phyloP scores from a whole-genome alignment of 106 monocot species.

The Dendrobium officinale region DNA sequence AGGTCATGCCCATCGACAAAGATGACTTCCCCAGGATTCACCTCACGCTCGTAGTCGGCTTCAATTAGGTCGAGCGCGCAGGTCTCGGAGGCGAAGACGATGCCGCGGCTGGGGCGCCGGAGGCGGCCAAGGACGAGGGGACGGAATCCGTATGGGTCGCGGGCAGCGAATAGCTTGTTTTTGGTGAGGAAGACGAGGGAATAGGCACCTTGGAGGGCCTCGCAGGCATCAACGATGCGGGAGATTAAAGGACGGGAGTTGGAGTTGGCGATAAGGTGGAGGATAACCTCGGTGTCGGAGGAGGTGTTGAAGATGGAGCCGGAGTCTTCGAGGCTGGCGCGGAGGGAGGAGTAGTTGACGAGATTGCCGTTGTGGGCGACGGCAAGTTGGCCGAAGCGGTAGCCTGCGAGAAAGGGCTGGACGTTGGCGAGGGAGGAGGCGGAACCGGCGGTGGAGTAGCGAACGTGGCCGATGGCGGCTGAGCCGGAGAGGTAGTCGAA shows the following conservation, averaged over 20 bases:
- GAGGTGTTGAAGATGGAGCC: slow-evolving; percentile 79
- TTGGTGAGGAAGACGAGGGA: slow-evolving; percentile 52
- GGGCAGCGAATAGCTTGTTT: slow-evolving; percentile 64
- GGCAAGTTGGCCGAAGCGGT: slow-evolving; percentile 55
- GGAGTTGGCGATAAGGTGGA: slow-evolving; percentile 66
- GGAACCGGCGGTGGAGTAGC: slow-evolving; percentile 86
- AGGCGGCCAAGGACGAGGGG: slow-evolving; percentile 73
- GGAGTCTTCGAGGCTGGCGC: slow-evolving; percentile 31
- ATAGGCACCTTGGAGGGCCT: slow-evolving; percentile 50
- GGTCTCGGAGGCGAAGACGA: slow-evolving; percentile 67
- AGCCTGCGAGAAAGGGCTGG: slow-evolving; percentile 69
- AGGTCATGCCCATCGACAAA: slow-evolving; percentile 16
- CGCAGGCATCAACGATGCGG: slow-evolving; percentile 52
- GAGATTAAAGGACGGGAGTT: slow-evolving; percentile 63
- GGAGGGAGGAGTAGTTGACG: slow-evolving; percentile 62
- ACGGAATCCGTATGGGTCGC: slow-evolving; percentile 79
- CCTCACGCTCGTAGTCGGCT: slow-evolving; percentile 44
- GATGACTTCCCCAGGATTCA: slow-evolving; percentile 32
- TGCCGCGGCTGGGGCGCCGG: slow-evolving; percentile 31
- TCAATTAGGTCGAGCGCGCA: slow-evolving; percentile 63
- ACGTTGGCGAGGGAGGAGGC: slow-evolving; percentile 61
- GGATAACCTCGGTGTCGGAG: slow-evolving; percentile 56
- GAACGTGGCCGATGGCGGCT: slow-evolving; percentile 83
- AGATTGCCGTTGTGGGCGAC: slow-evolving; percentile 93
- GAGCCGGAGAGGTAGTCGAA: slow-evolving; percentile 54